Conservation (phyloP, 495 filamentous ascomycete genomes). For the Tuber aestivum region DNA sequence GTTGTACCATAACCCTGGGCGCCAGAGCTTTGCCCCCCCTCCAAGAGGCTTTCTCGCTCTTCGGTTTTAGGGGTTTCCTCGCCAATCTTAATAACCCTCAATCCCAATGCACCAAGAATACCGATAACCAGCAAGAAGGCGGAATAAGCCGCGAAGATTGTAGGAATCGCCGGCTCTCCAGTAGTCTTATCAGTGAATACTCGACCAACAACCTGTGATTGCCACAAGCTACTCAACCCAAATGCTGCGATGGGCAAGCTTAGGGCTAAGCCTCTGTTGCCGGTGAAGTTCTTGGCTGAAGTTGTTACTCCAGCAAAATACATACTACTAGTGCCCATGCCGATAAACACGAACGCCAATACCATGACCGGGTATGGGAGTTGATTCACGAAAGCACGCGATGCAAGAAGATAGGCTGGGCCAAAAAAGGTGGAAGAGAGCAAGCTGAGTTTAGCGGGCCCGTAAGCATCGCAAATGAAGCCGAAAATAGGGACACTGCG, state of each 20-base stretch:
- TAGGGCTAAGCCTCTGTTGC: slow-evolving; percentile 78
- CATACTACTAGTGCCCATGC: slow-evolving; percentile 77
- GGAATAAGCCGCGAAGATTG: slow-evolving; percentile 78
- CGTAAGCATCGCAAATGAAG: slow-evolving; percentile 81
- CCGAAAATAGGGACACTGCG: slow-evolving; percentile 67
- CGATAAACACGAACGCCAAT: slow-evolving; percentile 71
- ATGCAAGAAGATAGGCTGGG: slow-evolving; percentile 74
- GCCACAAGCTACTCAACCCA: slow-evolving; percentile 90
- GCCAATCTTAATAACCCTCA: slow-evolving; percentile 57
- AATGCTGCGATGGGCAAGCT: slow-evolving; percentile 89
- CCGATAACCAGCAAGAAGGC: slow-evolving; percentile 62
- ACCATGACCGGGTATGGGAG: slow-evolving; percentile 81
- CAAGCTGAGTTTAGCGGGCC: slow-evolving; percentile 67
- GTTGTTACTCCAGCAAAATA: slow-evolving; percentile 86
- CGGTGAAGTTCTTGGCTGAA: slow-evolving; percentile 91
- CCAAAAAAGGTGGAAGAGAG: slow-evolving; percentile 68
- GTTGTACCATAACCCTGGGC: slow-evolving; percentile 19
- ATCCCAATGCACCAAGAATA: slow-evolving; percentile 62
- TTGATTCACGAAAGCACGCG: slow-evolving; percentile 65
- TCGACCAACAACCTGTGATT: slow-evolving; percentile 79
- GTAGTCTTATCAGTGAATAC: slow-evolving; percentile 59
- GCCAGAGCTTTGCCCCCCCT: slow-evolving; percentile 12
- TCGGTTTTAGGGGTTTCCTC: slow-evolving; percentile 47
- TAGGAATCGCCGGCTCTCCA: slow-evolving; percentile 80
- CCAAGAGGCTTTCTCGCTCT: slow-evolving; percentile 46